phyloP scores from a whole-genome alignment of 2,329 filamentous ascomycete genomes.

The Alternaria novae-zelandiae region DNA sequence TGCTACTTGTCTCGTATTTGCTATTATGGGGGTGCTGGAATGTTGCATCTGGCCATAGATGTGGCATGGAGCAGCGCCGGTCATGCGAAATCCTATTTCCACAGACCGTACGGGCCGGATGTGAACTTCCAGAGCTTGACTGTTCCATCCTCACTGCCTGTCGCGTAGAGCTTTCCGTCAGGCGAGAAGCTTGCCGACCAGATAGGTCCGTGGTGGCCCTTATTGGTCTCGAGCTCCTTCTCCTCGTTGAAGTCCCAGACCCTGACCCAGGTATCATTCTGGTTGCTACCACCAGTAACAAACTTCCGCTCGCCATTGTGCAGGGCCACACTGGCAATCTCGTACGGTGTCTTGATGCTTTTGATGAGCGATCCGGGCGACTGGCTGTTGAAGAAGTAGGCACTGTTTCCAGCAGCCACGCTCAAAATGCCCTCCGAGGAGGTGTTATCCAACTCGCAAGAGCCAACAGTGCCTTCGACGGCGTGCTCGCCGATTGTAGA shows the following conservation, averaged over 20 bases:
- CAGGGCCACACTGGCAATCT: constrained; percentile 88
- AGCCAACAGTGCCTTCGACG: constrained; percentile 85
- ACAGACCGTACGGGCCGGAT: constrained; percentile 68
- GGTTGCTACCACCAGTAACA: constrained; percentile 84
- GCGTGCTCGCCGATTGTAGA: constrained; percentile 76
- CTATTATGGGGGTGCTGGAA: not conserved
- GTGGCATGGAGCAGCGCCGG: not conserved
- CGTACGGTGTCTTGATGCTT: constrained; percentile 78
- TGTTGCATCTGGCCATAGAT: not conserved
- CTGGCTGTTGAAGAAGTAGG: constrained; percentile 86
- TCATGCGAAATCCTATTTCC: constrained; percentile 54
- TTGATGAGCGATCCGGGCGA: constrained; percentile 76
- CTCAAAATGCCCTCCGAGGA: constrained; percentile 76
- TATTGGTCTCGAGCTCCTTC: constrained; percentile 86
- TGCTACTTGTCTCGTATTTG: constrained; percentile 3
- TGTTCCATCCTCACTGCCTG: constrained; percentile 94
- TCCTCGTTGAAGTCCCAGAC: constrained; percentile 89
- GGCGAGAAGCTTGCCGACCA: constrained; percentile 96
- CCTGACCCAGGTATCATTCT: constrained; percentile 88
- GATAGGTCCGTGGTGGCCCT: constrained; percentile 95
- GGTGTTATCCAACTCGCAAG: constrained; percentile 78
- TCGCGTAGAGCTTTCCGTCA: constrained; percentile 94
- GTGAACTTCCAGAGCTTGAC: constrained; percentile 88
- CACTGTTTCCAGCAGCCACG: constrained; percentile 91
- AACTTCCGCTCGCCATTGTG: constrained; percentile 82